A percentile compares a stretch with the other conserved stretches of the same genome.
phyloP scores from a whole-genome alignment of 495 filamentous ascomycete genomes.

The Thermothielavioides terrestris region DNA sequence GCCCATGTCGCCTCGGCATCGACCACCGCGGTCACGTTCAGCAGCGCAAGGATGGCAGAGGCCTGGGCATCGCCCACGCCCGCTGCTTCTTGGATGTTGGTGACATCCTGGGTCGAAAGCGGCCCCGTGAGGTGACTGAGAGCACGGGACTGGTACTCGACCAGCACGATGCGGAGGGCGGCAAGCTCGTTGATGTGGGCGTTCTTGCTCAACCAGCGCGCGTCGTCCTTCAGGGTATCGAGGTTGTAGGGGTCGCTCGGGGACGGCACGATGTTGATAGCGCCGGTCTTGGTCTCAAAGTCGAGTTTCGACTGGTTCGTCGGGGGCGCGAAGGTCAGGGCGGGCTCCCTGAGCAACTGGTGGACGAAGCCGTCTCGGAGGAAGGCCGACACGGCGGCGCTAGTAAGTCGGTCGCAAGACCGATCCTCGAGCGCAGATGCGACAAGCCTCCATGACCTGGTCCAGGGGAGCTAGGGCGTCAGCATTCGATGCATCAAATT shows the following conservation, averaged over 20 bases:
- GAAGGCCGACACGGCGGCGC: slow-evolving; percentile 49
- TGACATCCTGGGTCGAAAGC: slow-evolving; percentile 59
- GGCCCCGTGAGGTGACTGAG: slow-evolving; percentile 53
- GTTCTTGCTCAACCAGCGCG: slow-evolving; percentile 72
- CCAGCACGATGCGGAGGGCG: slow-evolving; percentile 67
- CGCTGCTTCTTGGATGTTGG: slow-evolving; percentile 56
- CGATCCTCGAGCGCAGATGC: slow-evolving; percentile 56
- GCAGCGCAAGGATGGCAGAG: slow-evolving; percentile 36
- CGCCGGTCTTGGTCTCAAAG: slow-evolving; percentile 81
- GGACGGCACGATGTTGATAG: slow-evolving; percentile 75
- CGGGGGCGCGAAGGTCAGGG: slow-evolving; percentile 53
- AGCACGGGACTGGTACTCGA: slow-evolving; percentile 77
- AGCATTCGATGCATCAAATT: background rate
- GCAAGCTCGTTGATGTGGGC: slow-evolving; percentile 71
- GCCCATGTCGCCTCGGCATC: slow-evolving; percentile 43
- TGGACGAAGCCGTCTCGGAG: slow-evolving; percentile 58
- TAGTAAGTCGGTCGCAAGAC: slow-evolving; percentile 39
- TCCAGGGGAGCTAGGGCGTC: slow-evolving; percentile 43
- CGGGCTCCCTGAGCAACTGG: slow-evolving; percentile 54
- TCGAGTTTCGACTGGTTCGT: slow-evolving; percentile 52
- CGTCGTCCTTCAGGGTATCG: slow-evolving; percentile 74
- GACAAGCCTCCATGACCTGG: slow-evolving; percentile 68
- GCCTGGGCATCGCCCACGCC: slow-evolving; percentile 48
- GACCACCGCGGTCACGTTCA: slow-evolving; percentile 32
- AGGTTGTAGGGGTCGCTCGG: slow-evolving; percentile 62